Conservation (phyloP, 495 filamentous ascomycete genomes). For the Pyrenula aspistea region DNA sequence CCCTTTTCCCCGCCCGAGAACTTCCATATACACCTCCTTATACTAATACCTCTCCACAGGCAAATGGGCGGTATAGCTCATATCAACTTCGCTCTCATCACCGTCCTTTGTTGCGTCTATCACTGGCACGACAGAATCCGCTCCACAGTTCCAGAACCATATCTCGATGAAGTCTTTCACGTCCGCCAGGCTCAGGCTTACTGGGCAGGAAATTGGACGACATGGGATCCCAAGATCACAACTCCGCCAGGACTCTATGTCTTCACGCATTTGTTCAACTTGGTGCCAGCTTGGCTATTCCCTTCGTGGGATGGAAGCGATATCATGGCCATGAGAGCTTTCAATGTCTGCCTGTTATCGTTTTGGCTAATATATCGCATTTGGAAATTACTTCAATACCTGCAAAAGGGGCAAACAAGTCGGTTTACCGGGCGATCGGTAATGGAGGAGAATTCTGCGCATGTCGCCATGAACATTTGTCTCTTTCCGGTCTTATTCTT, state of each 20-base stretch:
- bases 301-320: conserved; percentile 24
- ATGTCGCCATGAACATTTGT: conserved; percentile 67
- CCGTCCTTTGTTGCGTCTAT: not conserved
- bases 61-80: not conserved
- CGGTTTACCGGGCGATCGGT: conserved; percentile 4
- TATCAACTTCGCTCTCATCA: conserved; percentile 2
- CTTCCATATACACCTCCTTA: no score
- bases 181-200: conserved; percentile 85
- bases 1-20: no score
- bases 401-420: not conserved
- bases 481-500: conserved; percentile 90
- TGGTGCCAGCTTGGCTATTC: conserved; percentile 27
- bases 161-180: conserved; percentile 93
- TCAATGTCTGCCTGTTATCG: conserved; percentile 25
- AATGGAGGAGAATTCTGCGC: conserved; percentile 29
- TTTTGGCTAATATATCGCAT: conserved; percentile 3
- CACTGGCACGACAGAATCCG: conserved; percentile 14
- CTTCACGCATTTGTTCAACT: conserved; percentile 34
- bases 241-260: conserved; percentile 83
- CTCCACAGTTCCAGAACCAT: conserved; percentile 57
- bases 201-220: conserved; percentile 56
- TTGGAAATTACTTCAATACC: not conserved
- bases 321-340: conserved; percentile 19
- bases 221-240: conserved; percentile 95
- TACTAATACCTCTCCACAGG: no score